A percentile compares a stretch with the other conserved stretches of the same genome.
Conservation (phyloP, 306 rosid species). For the Sicyos baderoa region DNA sequence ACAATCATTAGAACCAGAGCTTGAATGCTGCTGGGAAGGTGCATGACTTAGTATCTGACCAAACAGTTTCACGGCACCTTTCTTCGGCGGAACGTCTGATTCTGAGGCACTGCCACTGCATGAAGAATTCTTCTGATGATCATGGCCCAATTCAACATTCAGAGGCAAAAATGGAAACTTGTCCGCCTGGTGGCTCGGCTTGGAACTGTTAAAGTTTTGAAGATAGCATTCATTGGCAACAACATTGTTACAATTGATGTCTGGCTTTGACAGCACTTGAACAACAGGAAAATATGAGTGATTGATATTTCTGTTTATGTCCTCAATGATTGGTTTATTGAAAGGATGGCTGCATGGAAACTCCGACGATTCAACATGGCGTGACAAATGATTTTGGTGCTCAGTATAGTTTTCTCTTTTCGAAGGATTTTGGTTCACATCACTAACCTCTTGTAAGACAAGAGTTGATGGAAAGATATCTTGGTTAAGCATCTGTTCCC, state of each 20-base stretch:
- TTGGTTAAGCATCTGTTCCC: slow-evolving; percentile 37
- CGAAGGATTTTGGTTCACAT: slow-evolving; percentile 15
- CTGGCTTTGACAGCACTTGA: slow-evolving; percentile 21
- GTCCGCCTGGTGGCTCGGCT: slow-evolving; percentile 24
- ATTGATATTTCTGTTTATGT: slow-evolving; percentile 37
- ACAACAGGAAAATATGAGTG: slow-evolving; percentile 31
- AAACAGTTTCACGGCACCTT: slow-evolving; percentile 85
- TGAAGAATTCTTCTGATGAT: slow-evolving; percentile 25
- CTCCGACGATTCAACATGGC: slow-evolving; percentile 33
- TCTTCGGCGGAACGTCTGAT: slow-evolving; percentile 52
- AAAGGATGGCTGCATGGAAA: slow-evolving; percentile 46
- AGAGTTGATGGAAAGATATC: slow-evolving; percentile 40
- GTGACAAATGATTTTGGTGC: slow-evolving; percentile 20
- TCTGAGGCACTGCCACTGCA: slow-evolving; percentile 37
- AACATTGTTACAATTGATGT: slow-evolving; percentile 19
- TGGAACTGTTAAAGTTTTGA: slow-evolving; percentile 27
- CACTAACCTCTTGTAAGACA: slow-evolving; percentile 38
- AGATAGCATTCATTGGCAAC: slow-evolving; percentile 18
- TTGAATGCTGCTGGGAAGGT: slow-evolving; percentile 38
- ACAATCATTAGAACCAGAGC: slow-evolving; percentile 32
- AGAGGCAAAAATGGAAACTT: slow-evolving; percentile 45
- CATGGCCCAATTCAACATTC: slow-evolving; percentile 31
- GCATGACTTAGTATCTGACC: slow-evolving; percentile 75
- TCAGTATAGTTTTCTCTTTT: slow-evolving; percentile 15
- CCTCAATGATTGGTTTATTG: slow-evolving; percentile 35